phyloP scores from a whole-genome alignment of 257 asterid species.

The Solanum paucissectum region DNA sequence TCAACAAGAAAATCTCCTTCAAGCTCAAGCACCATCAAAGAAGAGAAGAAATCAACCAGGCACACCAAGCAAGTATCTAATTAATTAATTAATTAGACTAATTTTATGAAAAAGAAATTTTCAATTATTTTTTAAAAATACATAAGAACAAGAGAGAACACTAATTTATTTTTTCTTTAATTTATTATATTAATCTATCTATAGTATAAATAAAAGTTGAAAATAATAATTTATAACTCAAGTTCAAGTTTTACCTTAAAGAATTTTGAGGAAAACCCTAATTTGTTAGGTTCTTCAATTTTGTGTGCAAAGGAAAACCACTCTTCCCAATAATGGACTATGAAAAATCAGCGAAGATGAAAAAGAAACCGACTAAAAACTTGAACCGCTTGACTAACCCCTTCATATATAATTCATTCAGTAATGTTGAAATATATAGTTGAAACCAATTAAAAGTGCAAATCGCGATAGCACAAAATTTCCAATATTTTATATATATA shows the following conservation, averaged over 20 bases:
- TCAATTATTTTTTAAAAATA: neutral
- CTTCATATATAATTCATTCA: neutral
- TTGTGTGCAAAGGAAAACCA: neutral
- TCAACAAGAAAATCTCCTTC: conserved; percentile 28
- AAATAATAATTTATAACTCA: neutral
- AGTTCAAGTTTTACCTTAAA: neutral
- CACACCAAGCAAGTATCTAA: conserved; percentile 59
- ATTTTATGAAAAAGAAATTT: neutral
- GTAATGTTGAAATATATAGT: neutral
- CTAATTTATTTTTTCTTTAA: neutral
- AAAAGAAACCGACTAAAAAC: neutral
- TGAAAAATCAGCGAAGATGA: neutral
- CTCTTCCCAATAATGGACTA: neutral
- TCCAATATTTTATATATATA: neutral
- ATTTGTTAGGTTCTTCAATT: neutral
- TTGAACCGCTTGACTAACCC: neutral
- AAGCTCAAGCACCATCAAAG: conserved; percentile 18
- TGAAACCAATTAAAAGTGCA: neutral
- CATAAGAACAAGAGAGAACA: neutral
- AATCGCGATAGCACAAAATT: neutral
- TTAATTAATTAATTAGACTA: neutral
- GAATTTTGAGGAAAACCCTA: neutral
- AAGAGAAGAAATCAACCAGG: conserved; percentile 67
- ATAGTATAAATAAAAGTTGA: neutral
- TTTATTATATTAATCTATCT: neutral